Evolutionary conservation across 208 protist genomes (phyloP), one percentile per base, ranked within the genome.

Genomic region (Kentomonas sorsogonicus): DNA sequence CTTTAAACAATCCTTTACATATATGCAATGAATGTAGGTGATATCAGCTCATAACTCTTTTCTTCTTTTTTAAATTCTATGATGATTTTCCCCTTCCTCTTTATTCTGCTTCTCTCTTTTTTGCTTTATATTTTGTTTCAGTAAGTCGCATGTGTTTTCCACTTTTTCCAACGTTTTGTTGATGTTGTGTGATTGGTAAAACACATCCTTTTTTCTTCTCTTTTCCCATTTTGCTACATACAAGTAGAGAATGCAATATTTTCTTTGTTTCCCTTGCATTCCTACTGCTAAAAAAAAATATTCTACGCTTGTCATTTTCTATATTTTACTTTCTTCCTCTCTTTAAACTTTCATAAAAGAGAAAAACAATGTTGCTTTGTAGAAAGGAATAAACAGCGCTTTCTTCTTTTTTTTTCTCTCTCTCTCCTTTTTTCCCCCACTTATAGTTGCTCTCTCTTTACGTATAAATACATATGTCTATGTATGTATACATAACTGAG

Each of bases 21-120:
- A 36, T 15, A 36, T 36, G 5, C 5, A 15, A 15, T 36, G 11
- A 15, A 36, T 11, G 5, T 36, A 36, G 7, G 11, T 15, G 33
- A 36, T 11, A 36, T 15, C 5, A 36, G 11, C 5, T 15, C 11
- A 36, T 36, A 36, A 36, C 5, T 36, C 33, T 36, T 11, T 36
- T 15, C 5, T 5, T 36, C 7, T 18, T 2, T 54, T 54, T 54
- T 54, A 20, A n/a, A n/a, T n/a, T n/a, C n/a, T n/a, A n/a, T n/a
- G n/a, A n/a, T n/a, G n/a, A n/a, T 38, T 25, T 25, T 39, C 22
- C 18, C 18, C 20, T 33, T 25, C 15, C 29, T 11, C 5, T 51
- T 60, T n/a, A 40, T 60, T 40, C 53, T 25, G 3, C 48, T 60
- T 45, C 26, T 60, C 16, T 27, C 52, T 10, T 39, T n/a, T 22